These are phyloP conservation scores for Alloteropsis angusta DNA, from an alignment of 202 grass and related monocot genomes.

Conservation along the genomic window DNA sequence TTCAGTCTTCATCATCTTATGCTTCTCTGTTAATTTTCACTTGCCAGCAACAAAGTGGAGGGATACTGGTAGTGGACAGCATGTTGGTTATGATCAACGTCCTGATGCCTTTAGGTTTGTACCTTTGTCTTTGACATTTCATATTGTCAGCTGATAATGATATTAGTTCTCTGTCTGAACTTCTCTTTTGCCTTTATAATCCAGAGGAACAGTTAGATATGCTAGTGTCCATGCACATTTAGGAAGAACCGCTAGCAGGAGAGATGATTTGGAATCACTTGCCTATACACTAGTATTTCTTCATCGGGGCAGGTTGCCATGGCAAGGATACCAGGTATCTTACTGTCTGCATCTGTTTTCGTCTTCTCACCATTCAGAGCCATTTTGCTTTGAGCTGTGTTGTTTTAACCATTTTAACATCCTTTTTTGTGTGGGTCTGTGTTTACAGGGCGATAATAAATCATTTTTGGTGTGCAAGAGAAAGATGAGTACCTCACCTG, in stretches of 20 bases:
- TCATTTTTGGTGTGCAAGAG: conserved; percentile 90
- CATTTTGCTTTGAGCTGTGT: neutral
- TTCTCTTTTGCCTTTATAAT: conserved; percentile 16
- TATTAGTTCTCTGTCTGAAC: conserved; percentile 1
- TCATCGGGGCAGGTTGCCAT: conserved; percentile 67
- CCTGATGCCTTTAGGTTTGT: conserved; percentile 71
- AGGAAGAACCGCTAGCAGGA: conserved; percentile 80
- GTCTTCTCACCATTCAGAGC: neutral
- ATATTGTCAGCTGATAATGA: neutral
- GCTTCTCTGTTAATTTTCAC: conserved; percentile 16
- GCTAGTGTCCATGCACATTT: conserved; percentile 84
- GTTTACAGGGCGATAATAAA: conserved; percentile 71
- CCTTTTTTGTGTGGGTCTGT: neutral
- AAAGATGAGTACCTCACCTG: conserved; percentile 73
- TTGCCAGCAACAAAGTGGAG: conserved; percentile 71
- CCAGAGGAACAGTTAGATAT: conserved; percentile 79
- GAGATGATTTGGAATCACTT: conserved; percentile 85
- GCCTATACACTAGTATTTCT: conserved; percentile 87
- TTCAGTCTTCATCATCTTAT: neutral
- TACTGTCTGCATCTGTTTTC: neutral
- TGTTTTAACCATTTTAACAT: neutral
- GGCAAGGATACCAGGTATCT: conserved; percentile 80
- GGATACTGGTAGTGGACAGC: conserved; percentile 40
- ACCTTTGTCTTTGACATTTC: conserved; percentile 5
- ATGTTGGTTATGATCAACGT: conserved; percentile 78